phyloP scores from a whole-genome alignment of 177 flowering plant species.

The Vitis hybrid region DNA sequence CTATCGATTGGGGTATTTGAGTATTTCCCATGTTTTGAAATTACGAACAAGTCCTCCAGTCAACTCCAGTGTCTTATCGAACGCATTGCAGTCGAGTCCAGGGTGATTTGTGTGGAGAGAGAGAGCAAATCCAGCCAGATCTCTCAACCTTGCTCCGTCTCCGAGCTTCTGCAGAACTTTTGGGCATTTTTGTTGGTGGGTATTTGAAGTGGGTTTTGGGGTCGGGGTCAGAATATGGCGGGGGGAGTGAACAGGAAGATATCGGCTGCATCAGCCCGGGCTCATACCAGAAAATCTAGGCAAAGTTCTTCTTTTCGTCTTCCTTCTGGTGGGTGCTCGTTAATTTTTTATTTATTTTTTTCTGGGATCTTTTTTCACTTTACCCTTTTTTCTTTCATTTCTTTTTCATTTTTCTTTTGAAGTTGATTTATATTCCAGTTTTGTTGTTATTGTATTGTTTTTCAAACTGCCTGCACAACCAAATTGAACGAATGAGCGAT shows the following conservation, averaged over 20 bases:
- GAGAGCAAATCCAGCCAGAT: too few species aligned
- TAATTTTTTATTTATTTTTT: not conserved
- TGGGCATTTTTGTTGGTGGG: too few species aligned
- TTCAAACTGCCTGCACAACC: too few species aligned
- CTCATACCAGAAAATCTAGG: slow-evolving; percentile 50
- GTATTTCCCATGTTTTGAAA: too few species aligned
- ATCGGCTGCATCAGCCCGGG: slow-evolving; percentile 60
- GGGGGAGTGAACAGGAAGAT: slow-evolving; percentile 39
- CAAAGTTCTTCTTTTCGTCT: slow-evolving; percentile 27
- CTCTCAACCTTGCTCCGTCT: not conserved
- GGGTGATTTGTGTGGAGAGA: too few species aligned
- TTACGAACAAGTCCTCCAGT: too few species aligned
- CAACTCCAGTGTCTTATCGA: too few species aligned
- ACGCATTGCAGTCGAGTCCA: too few species aligned
- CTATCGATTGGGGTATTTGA: not conserved
- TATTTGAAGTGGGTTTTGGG: not conserved
- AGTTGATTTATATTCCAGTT: too few species aligned
- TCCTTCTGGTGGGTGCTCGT: slow-evolving; percentile 38
- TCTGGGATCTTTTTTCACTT: not conserved
- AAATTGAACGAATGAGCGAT: too few species aligned
- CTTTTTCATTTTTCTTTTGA: too few species aligned
- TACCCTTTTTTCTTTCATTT: not conserved
- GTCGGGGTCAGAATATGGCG: slow-evolving; percentile 32
- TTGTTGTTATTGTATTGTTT: too few species aligned
- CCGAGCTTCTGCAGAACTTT: not conserved